A percentile compares a stretch with the other conserved stretches of the same genome.
These are phyloP conservation scores for Isabelozyma gotoi DNA, from an alignment of 805 yeast species.

Conservation along the genomic window DNA sequence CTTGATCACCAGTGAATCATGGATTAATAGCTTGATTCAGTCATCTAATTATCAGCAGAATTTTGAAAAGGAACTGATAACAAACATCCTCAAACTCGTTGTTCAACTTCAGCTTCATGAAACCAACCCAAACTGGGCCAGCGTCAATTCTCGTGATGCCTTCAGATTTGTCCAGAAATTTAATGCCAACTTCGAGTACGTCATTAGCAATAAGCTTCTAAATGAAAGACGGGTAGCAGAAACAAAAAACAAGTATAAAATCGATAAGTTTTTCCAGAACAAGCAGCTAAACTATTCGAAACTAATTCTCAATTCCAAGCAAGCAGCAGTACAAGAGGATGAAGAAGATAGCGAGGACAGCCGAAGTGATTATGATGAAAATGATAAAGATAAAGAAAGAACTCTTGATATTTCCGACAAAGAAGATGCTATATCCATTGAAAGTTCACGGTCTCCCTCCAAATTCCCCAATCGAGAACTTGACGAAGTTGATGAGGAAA, in stretches of 20 bases:
- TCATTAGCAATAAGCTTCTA: background rate
- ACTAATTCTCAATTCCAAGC: background rate
- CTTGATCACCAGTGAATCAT: slow-evolving; percentile 16
- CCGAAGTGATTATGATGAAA: background rate
- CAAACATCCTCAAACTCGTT: background rate
- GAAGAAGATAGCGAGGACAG: slow-evolving; percentile 1
- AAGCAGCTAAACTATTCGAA: background rate
- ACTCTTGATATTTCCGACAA: background rate
- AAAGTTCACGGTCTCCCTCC: slow-evolving; percentile 1
- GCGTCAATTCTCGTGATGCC: background rate
- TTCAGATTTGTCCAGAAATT: background rate
- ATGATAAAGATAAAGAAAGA: background rate
- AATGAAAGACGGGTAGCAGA: background rate
- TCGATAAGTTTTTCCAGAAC: background rate
- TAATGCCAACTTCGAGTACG: background rate
- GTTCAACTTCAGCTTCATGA: background rate
- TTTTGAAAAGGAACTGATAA: background rate
- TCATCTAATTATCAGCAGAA: background rate
- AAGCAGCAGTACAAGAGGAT: background rate
- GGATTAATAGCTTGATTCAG: slow-evolving; percentile 1
- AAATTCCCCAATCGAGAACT: background rate
- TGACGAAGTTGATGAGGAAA: background rate
- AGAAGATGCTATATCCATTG: slow-evolving; percentile 2
- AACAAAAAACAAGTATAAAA: too few species aligned
- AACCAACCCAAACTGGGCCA: background rate